Evolutionary conservation across 345 rosid genomes (phyloP), one percentile per base, ranked within the genome.

Genomic region (Alliaria petiolata): DNA sequence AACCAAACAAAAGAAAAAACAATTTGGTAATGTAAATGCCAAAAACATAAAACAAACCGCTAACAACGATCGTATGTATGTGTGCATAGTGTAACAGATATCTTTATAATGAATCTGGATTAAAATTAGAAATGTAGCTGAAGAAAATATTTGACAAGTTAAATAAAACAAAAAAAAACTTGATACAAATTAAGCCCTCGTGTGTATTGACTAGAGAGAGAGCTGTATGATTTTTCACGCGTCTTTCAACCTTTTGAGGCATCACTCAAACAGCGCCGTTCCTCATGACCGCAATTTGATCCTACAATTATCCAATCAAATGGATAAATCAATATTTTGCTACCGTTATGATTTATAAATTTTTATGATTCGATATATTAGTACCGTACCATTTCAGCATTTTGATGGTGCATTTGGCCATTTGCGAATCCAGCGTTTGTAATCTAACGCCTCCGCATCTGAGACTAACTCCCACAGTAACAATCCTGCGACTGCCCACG

Each of bases 321-420:
- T 33, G 1, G 10, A 26, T 50, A 39, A 10, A 17, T 42, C 14
- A 71, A n/a, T 47, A 25, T 6, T 56, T 59, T 57, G 13, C 25
- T 22, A 22, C 25, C 25, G 25, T 22, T 22, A 22, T 22, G 25
- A 22, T 22, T 22, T 22, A 22, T 22, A 22, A 22, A 1, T 22
- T 22, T 22, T 22, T 55, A 67, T 53, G n/a, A n/a, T n/a, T n/a
- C n/a, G n/a, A 12, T 4, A 8, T 16, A 14, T 15, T 8, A 4
- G 14, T 5, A 76, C n/a, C 70, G 51, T 84, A 90, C 97, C 96
- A 91, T 80, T 70, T 81, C 36, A 91, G 79, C 6, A 81, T 11
- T 35, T 75, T 81, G 60, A 91, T 76, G 61, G 74, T 52, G 77
- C 98, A 93, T 65, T 64, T 83, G 33, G 93, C 92, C 89, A 85